Conservation (phyloP, 345 rosid species). For the Populus euphratica region DNA sequence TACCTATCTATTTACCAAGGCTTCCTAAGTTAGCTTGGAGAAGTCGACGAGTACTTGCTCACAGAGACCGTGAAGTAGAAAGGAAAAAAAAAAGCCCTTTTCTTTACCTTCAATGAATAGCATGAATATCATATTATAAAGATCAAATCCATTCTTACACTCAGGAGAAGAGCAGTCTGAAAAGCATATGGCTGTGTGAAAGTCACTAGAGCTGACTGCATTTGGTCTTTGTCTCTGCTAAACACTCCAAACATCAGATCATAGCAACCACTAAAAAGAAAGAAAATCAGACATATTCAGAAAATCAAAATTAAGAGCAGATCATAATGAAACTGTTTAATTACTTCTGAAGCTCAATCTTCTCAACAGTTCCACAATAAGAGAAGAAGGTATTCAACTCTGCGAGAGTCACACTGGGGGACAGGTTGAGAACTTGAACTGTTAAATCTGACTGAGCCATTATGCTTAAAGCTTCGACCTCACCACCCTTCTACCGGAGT, state of each 20-base stretch:
- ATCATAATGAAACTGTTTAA: background rate
- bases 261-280: background rate
- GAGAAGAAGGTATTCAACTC: constrained; percentile 39
- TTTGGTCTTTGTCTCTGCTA: constrained; percentile 19
- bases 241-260: background rate
- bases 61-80: background rate
- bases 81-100: background rate
- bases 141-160: constrained; percentile 19
- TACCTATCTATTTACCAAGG: no score
- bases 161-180: constrained; percentile 38
- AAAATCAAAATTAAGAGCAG: background rate
- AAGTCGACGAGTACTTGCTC: no score
- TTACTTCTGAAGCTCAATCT: constrained; percentile 30
- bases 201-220: constrained; percentile 28
- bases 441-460: constrained; percentile 20
- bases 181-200: constrained; percentile 36
- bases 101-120: no score
- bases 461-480: background rate
- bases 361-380: constrained; percentile 39
- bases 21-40: no score
- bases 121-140: background rate
- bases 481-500: background rate
- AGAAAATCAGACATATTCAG: background rate
- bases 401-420: constrained; percentile 19
- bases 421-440: constrained; percentile 30